Evolutionary conservation across 257 asterid species (phyloP).

Genomic region (Solanum infundibuliforme): DNA sequence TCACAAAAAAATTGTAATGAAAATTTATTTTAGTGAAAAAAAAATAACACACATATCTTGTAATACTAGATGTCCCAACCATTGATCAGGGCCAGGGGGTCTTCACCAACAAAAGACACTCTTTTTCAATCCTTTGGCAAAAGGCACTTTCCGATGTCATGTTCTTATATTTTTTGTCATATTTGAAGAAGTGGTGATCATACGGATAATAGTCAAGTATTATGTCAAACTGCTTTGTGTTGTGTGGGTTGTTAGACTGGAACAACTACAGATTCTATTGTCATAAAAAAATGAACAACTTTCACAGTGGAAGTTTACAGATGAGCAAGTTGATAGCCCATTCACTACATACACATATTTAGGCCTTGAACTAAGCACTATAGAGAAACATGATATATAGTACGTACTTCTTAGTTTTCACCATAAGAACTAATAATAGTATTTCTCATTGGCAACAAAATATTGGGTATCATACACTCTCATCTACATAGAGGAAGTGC

Average conservation of each 20-base stretch:
- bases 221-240: neutral
- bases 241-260: neutral
- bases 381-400: neutral
- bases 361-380: neutral
- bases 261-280: neutral
- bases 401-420: neutral
- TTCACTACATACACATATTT: neutral
- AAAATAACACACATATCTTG: no score
- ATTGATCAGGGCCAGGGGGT: neutral
- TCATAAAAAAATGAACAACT: neutral
- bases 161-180: neutral
- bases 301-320: neutral
- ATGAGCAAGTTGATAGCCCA: neutral
- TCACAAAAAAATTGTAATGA: no score
- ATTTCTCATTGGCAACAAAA: neutral
- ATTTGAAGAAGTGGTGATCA: neutral
- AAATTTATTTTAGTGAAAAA: no score
- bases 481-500: neutral
- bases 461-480: neutral
- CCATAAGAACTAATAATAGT: neutral
- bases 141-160: neutral
- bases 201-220: neutral
- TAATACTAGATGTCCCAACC: neutral
- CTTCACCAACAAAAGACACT: neutral
- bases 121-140: neutral